These are phyloP conservation scores for Geotrichum cucujoidarum DNA, from an alignment of 1,139 yeast genomes.

Conservation along the genomic window DNA sequence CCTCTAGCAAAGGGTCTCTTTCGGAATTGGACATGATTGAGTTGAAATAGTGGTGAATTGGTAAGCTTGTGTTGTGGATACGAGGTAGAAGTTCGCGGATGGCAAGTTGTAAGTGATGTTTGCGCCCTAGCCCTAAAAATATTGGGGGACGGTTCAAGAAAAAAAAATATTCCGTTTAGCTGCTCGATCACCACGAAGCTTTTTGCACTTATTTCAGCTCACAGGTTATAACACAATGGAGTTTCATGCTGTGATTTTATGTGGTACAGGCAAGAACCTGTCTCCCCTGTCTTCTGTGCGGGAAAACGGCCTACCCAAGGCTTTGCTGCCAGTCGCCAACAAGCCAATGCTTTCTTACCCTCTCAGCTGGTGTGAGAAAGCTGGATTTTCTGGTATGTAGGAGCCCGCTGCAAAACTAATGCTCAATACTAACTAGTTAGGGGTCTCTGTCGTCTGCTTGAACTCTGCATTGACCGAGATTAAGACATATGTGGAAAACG, in stretches of 20 bases:
- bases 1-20: conserved; percentile 34
- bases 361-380: conserved; percentile 88
- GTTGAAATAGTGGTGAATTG: neutral
- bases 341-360: conserved; percentile 86
- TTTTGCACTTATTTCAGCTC: neutral
- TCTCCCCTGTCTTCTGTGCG: conserved; percentile 62
- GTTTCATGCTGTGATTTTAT: conserved; percentile 82
- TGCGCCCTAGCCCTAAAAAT: too few relatives aligned
- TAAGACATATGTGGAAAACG: conserved; percentile 33
- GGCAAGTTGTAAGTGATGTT: conserved; percentile 6
- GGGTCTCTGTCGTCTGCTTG: conserved; percentile 15
- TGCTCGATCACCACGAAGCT: too few relatives aligned
- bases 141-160: too few relatives aligned
- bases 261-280: conserved; percentile 76
- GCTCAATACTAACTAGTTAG: conserved; percentile 8
- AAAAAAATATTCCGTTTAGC: too few relatives aligned
- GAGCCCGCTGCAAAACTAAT: neutral
- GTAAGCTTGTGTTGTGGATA: too few relatives aligned
- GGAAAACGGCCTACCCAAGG: conserved; percentile 66
- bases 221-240: conserved; percentile 50
- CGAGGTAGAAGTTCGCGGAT: neutral
- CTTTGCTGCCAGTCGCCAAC: conserved; percentile 84
- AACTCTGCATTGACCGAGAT: conserved; percentile 14
- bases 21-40: conserved; percentile 21
- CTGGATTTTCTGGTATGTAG: conserved; percentile 36